These are phyloP conservation scores for Vitis rupestris DNA, from an alignment of 164 flowering plant genomes.

Conservation along the genomic window DNA sequence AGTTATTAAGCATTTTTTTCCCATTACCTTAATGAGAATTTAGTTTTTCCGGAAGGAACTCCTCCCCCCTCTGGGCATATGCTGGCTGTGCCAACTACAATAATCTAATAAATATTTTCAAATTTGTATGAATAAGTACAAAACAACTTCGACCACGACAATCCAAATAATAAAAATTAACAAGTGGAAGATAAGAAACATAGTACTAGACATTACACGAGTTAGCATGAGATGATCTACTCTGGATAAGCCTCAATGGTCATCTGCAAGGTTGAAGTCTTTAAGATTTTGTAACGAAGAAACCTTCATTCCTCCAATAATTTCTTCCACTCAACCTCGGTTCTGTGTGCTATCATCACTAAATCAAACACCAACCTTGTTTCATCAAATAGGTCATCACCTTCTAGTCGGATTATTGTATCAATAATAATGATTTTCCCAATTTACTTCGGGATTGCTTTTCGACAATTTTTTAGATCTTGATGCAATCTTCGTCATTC, in stretches of 20 bases:
- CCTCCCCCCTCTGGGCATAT: no score
- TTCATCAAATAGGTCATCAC: constrained; percentile 21
- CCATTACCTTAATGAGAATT: no score
- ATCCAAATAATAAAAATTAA: no score
- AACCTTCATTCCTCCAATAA: constrained; percentile 36
- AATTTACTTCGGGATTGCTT: constrained; percentile 22
- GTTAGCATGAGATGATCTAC: background rate
- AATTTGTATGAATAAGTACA: no score
- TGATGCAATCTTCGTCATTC: constrained; percentile 42
- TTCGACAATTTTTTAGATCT: constrained; percentile 36
- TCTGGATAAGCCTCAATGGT: constrained; percentile 43
- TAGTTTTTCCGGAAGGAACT: no score
- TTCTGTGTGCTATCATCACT: constrained; percentile 35
- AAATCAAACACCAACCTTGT: constrained; percentile 24
- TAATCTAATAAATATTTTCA: no score
- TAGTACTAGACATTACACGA: background rate
- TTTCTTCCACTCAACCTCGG: constrained; percentile 36
- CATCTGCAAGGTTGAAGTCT: constrained; percentile 22
- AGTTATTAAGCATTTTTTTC: no score
- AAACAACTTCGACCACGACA: no score
- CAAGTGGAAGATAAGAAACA: no score
- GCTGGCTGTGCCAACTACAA: no score
- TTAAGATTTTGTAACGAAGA: constrained; percentile 30
- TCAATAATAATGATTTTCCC: constrained; percentile 48
- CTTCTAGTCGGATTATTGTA: constrained; percentile 21